These are phyloP conservation scores for Articulospora tetracladia DNA, from an alignment of 495 filamentous ascomycete species.

Conservation along the genomic window DNA sequence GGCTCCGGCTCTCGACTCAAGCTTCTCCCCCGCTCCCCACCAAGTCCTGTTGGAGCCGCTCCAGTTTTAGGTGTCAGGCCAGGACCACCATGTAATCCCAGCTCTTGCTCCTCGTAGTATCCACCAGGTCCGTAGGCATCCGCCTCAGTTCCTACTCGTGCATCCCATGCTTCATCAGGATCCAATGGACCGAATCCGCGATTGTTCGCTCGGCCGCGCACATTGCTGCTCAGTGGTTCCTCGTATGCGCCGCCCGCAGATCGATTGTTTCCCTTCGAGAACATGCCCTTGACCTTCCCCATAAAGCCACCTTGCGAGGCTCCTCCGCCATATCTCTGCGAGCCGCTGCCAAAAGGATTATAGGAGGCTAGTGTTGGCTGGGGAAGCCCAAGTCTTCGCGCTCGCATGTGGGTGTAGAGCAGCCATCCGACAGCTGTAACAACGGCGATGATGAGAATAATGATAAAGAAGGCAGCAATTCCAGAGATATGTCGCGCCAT, in stretches of 20 bases:
- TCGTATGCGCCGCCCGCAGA: slow-evolving; percentile 63
- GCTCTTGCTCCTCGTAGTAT: slow-evolving; percentile 65
- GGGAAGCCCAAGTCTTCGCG: slow-evolving; percentile 59
- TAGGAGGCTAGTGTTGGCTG: slow-evolving; percentile 59
- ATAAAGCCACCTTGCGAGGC: slow-evolving; percentile 53
- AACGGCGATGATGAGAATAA: slow-evolving; percentile 47
- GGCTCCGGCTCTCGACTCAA: slow-evolving; percentile 30
- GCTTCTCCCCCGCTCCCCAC: slow-evolving; percentile 30
- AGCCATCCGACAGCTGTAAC: slow-evolving; percentile 45
- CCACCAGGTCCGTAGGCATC: slow-evolving; percentile 45
- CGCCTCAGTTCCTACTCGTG: slow-evolving; percentile 59
- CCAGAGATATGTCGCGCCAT: slow-evolving; percentile 18
- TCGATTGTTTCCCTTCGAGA: slow-evolving; percentile 49
- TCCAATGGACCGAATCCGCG: slow-evolving; percentile 52
- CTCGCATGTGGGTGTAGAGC: slow-evolving; percentile 54
- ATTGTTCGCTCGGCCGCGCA: slow-evolving; percentile 24
- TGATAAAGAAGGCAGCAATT: slow-evolving; percentile 33
- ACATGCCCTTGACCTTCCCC: slow-evolving; percentile 53
- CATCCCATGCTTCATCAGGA: slow-evolving; percentile 72
- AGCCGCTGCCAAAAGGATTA: slow-evolving; percentile 44
- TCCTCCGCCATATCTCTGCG: slow-evolving; percentile 39
- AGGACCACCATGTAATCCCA: slow-evolving; percentile 32
- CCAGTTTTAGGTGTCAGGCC: slow-evolving; percentile 9
- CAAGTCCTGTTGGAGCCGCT: slow-evolving; percentile 19
- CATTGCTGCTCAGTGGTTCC: slow-evolving; percentile 32